A percentile compares a stretch with the other conserved stretches of the same genome.
Evolutionary conservation across 2,329 filamentous ascomycete species (phyloP).

Genomic region (Camillea tinctor): DNA sequence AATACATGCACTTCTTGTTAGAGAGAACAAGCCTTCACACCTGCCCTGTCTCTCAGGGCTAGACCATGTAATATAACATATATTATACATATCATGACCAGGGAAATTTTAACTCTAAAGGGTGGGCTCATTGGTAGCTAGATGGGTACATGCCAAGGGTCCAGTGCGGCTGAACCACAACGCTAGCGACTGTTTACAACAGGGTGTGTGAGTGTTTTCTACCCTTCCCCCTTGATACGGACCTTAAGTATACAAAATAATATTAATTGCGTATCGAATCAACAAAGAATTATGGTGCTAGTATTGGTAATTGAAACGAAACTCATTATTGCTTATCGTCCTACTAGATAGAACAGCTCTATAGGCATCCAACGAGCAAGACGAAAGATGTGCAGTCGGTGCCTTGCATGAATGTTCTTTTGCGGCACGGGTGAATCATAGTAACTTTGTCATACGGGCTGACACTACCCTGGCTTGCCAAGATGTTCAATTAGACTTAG

Average conservation of each 20-base stretch:
- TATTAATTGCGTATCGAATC: too few relatives aligned
- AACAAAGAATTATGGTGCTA: too few relatives aligned
- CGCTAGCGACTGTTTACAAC: neutral
- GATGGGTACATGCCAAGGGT: neutral
- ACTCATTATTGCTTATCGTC: too few relatives aligned
- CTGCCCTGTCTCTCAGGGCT: neutral
- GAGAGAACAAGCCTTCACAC: neutral
- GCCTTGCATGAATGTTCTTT: neutral
- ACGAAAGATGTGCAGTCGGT: neutral
- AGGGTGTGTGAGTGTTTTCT: neutral
- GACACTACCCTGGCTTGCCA: neutral
- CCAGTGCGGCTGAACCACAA: neutral
- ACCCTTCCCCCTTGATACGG: neutral
- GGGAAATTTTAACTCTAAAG: neutral
- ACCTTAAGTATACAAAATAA: neutral
- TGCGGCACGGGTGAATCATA: neutral
- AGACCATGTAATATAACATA: too few relatives aligned
- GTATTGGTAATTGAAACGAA: too few relatives aligned
- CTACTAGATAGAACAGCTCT: too few relatives aligned
- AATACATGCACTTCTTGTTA: neutral
- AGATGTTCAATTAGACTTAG: neutral
- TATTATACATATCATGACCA: neutral
- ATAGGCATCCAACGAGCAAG: too few relatives aligned
- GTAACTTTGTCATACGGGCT: neutral
- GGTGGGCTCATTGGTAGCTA: neutral